Conservation (phyloP, 495 filamentous ascomycete species). For the Podospora bellae-mahoneyi region DNA sequence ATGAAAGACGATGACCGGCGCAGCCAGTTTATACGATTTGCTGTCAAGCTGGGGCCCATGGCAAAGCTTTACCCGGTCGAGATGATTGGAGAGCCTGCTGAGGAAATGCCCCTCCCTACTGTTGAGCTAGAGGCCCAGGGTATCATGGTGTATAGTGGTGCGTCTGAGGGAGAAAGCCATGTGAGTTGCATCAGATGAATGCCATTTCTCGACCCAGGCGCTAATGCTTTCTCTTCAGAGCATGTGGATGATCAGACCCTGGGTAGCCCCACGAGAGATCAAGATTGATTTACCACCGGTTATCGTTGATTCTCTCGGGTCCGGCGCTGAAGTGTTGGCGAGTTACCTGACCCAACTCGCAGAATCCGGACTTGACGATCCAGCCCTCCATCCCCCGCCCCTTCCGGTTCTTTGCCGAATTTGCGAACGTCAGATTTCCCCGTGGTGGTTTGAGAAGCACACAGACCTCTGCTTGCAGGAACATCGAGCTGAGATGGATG, state of each 20-base stretch:
- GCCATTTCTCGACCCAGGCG: background rate
- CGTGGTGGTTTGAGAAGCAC: conserved; percentile 99
- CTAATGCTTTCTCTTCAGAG: conserved; percentile 54
- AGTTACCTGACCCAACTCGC: conserved; percentile 87
- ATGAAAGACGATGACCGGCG: conserved; percentile 91
- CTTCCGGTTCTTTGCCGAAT: conserved; percentile 91
- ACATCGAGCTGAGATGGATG: conserved; percentile 94
- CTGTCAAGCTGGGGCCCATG: conserved; percentile 67
- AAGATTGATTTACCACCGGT: conserved; percentile 89
- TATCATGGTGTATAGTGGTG: conserved; percentile 93
- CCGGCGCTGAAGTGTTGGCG: conserved; percentile 91
- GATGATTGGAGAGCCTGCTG: conserved; percentile 44
- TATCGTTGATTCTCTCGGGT: conserved; percentile 90
- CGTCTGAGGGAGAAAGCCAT: conserved; percentile 82
- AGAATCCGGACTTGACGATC: conserved; percentile 79
- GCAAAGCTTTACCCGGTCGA: conserved; percentile 61
- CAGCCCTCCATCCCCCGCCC: conserved; percentile 77
- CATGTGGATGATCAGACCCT: conserved; percentile 99
- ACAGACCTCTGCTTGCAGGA: conserved; percentile 94
- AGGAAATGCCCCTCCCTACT: conserved; percentile 47
- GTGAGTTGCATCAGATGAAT: conserved; percentile 51
- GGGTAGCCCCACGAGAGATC: conserved; percentile 80
- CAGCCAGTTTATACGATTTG: conserved; percentile 87
- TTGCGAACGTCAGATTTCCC: conserved; percentile 94
- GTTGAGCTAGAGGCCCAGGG: conserved; percentile 91